Percentiles rank a stretch among this genome's conserved stretches.
Evolutionary conservation across 1,139 yeast genomes (phyloP).

Genomic region (Kodamaea suecica): DNA sequence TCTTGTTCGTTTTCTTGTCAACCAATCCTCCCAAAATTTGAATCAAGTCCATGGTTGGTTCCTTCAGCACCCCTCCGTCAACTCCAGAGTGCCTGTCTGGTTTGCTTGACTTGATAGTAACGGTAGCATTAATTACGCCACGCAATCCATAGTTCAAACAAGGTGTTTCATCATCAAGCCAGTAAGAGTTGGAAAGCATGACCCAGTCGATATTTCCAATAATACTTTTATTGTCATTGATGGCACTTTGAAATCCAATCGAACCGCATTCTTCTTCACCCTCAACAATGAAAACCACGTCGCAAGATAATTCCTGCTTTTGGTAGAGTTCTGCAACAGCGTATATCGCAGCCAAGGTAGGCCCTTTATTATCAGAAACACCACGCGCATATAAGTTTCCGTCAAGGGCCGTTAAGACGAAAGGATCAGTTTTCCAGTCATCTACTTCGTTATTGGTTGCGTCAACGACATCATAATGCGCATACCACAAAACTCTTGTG

Average conservation of each 20-base stretch:
- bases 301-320: constrained; percentile 54
- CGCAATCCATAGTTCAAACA: constrained; percentile 92
- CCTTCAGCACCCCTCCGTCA: constrained; percentile 88
- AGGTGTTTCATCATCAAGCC: constrained; percentile 88
- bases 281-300: constrained; percentile 80
- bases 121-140: constrained; percentile 82
- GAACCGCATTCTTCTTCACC: constrained; percentile 97
- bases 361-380: constrained; percentile 93
- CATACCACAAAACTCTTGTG: constrained; percentile 74
- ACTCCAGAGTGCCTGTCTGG: constrained; percentile 97
- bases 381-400: constrained; percentile 93
- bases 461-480: constrained; percentile 92
- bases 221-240: constrained; percentile 44
- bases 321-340: constrained; percentile 75
- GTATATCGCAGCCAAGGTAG: constrained; percentile 81
- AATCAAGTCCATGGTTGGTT: constrained; percentile 85
- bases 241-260: constrained; percentile 71
- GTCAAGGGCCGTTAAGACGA: constrained; percentile 65
- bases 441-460: constrained; percentile 43
- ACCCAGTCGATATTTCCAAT: constrained; percentile 86
- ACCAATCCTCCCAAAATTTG: constrained; percentile 65
- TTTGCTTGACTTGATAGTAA: constrained; percentile 63
- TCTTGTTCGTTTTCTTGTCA: constrained; percentile 43
- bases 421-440: constrained; percentile 80
- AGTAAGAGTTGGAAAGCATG: constrained; percentile 82